Evolutionary conservation across 495 filamentous ascomycete species (phyloP).

Genomic region (Neurospora cerealis): DNA sequence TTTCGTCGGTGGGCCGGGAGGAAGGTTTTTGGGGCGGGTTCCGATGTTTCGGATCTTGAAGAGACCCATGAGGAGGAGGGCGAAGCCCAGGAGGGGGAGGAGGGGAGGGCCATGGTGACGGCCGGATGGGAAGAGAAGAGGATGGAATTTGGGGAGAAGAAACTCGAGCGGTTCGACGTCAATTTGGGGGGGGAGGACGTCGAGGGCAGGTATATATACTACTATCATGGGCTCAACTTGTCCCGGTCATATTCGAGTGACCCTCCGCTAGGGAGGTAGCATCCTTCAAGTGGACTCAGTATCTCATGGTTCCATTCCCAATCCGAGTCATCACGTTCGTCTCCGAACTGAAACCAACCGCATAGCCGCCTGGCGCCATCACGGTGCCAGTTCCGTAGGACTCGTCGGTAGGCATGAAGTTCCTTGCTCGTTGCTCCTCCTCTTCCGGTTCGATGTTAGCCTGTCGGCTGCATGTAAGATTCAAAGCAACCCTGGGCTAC

Average conservation of each 20-base stretch:
- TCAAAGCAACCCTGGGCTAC: too few relatives aligned
- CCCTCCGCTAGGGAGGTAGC: too few relatives aligned
- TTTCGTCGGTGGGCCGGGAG: constrained; percentile 15
- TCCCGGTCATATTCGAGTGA: too few relatives aligned
- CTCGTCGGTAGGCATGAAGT: background rate
- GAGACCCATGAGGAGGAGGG: background rate
- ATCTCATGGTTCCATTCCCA: too few relatives aligned
- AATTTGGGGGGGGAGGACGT: too few relatives aligned
- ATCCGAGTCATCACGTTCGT: too few relatives aligned
- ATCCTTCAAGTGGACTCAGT: too few relatives aligned
- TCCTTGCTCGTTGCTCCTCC: background rate
- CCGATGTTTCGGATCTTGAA: background rate
- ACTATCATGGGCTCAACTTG: too few relatives aligned
- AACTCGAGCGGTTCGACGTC: too few relatives aligned
- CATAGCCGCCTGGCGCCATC: background rate
- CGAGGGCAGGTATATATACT: too few relatives aligned
- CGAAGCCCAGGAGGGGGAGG: background rate
- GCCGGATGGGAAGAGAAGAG: too few relatives aligned
- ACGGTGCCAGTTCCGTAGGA: background rate
- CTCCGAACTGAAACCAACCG: background rate
- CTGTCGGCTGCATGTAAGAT: background rate
- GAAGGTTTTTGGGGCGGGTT: background rate
- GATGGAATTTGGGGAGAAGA: too few relatives aligned
- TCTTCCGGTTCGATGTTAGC: background rate
- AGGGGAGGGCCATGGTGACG: background rate